Percentiles rank a stretch among this genome's conserved stretches.
Conservation (phyloP, 257 asterid species). For the Nicotiana benthamiana region DNA sequence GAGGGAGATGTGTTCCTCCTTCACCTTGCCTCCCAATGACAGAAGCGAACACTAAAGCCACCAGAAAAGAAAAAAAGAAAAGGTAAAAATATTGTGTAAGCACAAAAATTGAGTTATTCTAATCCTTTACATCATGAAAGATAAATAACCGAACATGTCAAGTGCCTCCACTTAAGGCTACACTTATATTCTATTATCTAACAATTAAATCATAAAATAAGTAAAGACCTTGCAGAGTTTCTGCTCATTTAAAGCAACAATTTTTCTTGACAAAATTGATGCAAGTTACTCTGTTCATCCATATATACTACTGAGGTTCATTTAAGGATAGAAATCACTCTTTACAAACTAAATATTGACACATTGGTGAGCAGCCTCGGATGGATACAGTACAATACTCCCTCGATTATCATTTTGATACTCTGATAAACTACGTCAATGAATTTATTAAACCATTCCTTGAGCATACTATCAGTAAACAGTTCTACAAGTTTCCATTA, state of each 20-base stretch:
- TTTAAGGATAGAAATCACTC: not conserved
- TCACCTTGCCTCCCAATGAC: slow-evolving; percentile 78
- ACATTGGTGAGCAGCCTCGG: not conserved
- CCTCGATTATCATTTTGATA: not conserved
- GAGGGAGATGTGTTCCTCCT: slow-evolving; percentile 76
- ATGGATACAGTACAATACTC: not conserved
- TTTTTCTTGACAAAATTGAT: not conserved
- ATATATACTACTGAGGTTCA: not conserved
- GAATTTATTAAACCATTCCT: not conserved
- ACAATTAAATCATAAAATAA: not conserved
- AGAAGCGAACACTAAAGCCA: slow-evolving; percentile 67
- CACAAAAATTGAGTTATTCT: not conserved
- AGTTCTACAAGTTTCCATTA: not conserved
- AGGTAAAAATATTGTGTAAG: not conserved
- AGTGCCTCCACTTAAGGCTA: not conserved
- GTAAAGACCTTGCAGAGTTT: not conserved
- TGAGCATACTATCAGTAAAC: not conserved
- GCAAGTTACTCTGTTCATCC: not conserved
- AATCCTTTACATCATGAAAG: not conserved
- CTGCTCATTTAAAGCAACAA: not conserved
- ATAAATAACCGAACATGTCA: not conserved
- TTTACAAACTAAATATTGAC: not conserved
- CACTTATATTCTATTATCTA: not conserved
- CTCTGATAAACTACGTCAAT: not conserved
- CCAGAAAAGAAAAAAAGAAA: not conserved